phyloP scores from a whole-genome alignment of 2,329 filamentous ascomycete species.

The Sporothrix brunneoviolacea region DNA sequence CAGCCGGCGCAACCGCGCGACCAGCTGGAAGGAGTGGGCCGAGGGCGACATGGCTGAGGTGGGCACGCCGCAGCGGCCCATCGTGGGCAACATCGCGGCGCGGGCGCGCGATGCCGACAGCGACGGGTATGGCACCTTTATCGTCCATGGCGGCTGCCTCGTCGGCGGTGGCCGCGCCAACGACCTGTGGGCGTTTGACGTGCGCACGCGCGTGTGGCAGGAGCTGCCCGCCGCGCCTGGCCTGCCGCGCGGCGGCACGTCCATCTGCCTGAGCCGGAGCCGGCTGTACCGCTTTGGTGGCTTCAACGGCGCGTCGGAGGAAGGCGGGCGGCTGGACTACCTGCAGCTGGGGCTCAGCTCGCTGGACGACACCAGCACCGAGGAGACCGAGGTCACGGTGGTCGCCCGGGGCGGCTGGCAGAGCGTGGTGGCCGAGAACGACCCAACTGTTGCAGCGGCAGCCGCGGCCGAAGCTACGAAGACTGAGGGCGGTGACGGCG shows the following conservation, averaged over 20 bases:
- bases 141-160: constrained; percentile 71
- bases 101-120: constrained; percentile 53
- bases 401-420: constrained; percentile 48
- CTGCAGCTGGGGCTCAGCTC: constrained; percentile 50
- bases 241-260: constrained; percentile 58
- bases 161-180: constrained; percentile 53
- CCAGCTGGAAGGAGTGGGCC: constrained; percentile 50
- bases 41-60: constrained; percentile 47
- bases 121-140: constrained; percentile 60
- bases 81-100: constrained; percentile 51
- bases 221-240: constrained; percentile 61
- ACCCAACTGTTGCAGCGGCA: constrained; percentile 16
- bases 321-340: constrained; percentile 67
- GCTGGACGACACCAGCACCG: constrained; percentile 41
- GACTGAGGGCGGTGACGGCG: constrained; percentile 21
- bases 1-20: constrained; percentile 28
- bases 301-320: constrained; percentile 62
- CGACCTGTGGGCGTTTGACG: constrained; percentile 74
- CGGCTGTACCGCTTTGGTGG: constrained; percentile 75
- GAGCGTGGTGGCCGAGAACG: constrained; percentile 22
- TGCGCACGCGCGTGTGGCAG: constrained; percentile 58
- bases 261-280: constrained; percentile 57
- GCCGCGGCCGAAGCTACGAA: constrained; percentile 26
- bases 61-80: constrained; percentile 53
- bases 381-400: constrained; percentile 42